Evolutionary conservation across 129 eudicot species (phyloP), one percentile per base, ranked within the genome.

Genomic region (Chrysanthemum makinoi): DNA sequence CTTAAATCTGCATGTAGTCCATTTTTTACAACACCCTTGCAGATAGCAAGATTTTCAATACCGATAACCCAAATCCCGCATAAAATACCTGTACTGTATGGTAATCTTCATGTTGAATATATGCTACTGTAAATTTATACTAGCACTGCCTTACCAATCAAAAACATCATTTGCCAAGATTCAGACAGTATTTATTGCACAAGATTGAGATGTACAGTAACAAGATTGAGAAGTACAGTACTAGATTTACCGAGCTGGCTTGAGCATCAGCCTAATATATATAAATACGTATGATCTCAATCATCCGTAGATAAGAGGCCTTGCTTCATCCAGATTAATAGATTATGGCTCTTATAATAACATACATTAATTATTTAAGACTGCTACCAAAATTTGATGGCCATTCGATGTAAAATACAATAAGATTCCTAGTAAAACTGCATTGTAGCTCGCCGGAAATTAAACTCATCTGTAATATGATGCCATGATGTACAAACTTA

Each of bases 381-480:
- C 61, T 48, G 49, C 63, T 75, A 80, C 69, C 65, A 80, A 80
- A 75, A 69, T 20, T 69, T 33, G 48, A 56, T 22, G 56, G 54
- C 51, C 60, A 47, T 52, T 16, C 65, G 4, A 56, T 62, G 53
- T 61, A 35, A 43, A 67, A 46, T 54, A 24, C 51, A 62, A 18
- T 11, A 26, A 74, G 60, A 47, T 53, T 54, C 65, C 64, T 61
- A n/a, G 26, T 24, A 60, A 6, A 66, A 43, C 12, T 26, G n/a
- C 19, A 49, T 54, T 28, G 68, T 62, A 44, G 16, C 61, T 71
- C 53, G 62, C 66, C 14, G 24, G 33, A 52, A 17, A 10, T 60
- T 57, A 10, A 74, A 35, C 53, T 83, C 86, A 91, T 85, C 95
- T 78, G 90, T 89, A 93, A 80, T 83, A 87, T 33, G 96, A 81